Evolutionary conservation across 176 grass and related monocot genomes (phyloP), one percentile per base, ranked within the genome.

Genomic region (Avena eriantha): DNA sequence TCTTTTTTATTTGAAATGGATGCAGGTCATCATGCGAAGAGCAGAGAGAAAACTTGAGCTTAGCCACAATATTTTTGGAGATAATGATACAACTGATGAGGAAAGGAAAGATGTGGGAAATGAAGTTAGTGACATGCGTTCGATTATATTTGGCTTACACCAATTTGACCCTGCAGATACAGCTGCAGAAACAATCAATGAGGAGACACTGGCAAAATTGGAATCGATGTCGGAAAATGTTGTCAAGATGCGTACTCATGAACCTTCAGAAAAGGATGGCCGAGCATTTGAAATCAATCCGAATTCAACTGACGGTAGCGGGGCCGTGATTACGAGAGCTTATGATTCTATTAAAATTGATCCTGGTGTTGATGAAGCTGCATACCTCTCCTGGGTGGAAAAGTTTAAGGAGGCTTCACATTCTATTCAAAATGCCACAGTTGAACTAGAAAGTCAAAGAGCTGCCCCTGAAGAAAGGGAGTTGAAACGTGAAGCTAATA

Each of bases 21-120:
- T 91, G 82, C 77, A 98, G 96, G 92, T 95, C 47, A 98, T 98
- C 79, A 95, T 98, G 92, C 88, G 92, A 82, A 95, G 96, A 98
- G 96, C 96, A 4, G 86, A 98, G 79, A 95, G 76, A 84, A 98
- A 98, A 89, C 91, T 95, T 83, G 89, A 89, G 87, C 90, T 98
- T 72, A 94, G 93, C 83, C 77, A 94, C 79, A 91, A 87, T 85
- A 81, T 98, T 75, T 79, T 94, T 80, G 87, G 88, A 79, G 91
- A 92, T 83, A 83, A 91, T 22, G 73, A 91, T 81, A 82, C 73
- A 63, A 55, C 90, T 84, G 70, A 87, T 60, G 82, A 49, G 65
- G 90, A 83, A 35, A 82, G 67, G 58, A 90, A 74, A 78, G 92
- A 92, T 84, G 19, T 85, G 14, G 90, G 79, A 71, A 74, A 87